Evolutionary conservation across 2,329 filamentous ascomycete species (phyloP).

Genomic region (Xenoacremonium recifei): DNA sequence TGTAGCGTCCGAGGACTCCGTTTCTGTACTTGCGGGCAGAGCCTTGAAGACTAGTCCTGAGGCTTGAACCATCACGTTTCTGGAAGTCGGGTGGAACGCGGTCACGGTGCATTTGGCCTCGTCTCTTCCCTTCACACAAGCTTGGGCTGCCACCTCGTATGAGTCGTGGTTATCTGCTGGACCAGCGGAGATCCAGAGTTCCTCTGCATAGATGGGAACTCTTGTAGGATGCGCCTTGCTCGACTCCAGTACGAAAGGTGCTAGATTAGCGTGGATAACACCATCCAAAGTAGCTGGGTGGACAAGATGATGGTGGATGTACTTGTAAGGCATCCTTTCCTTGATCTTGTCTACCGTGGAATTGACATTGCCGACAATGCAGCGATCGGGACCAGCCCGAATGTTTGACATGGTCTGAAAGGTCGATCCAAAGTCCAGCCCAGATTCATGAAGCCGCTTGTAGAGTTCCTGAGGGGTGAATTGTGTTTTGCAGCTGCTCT

Average conservation of each 20-base stretch:
- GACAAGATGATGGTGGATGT: slow-evolving; percentile 16
- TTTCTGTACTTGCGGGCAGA: slow-evolving; percentile 10
- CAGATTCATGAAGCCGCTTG: neutral
- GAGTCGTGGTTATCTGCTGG: slow-evolving; percentile 1
- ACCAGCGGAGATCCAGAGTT: neutral
- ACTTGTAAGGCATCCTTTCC: neutral
- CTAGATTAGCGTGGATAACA: slow-evolving; percentile 17
- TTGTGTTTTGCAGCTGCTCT: neutral
- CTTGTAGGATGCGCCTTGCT: neutral
- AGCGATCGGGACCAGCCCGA: neutral
- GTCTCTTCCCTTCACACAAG: slow-evolving; percentile 21
- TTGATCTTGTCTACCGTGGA: neutral
- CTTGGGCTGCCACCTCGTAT: slow-evolving; percentile 29
- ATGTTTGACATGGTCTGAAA: neutral
- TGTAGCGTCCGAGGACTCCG: slow-evolving; percentile 21
- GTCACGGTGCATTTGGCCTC: slow-evolving; percentile 27
- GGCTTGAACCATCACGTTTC: neutral
- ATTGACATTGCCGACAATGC: neutral
- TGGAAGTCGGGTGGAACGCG: slow-evolving; percentile 11
- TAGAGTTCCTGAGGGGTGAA: neutral
- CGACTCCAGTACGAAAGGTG: slow-evolving; percentile 32
- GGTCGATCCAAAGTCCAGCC: neutral
- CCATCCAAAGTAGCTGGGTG: slow-evolving; percentile 38
- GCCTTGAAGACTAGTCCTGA: neutral
- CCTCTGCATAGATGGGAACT: neutral